Percentiles rank a stretch among this genome's conserved stretches.
Conservation (phyloP, 2,329 filamentous ascomycete species). For the Sporothrix brasiliensis region DNA sequence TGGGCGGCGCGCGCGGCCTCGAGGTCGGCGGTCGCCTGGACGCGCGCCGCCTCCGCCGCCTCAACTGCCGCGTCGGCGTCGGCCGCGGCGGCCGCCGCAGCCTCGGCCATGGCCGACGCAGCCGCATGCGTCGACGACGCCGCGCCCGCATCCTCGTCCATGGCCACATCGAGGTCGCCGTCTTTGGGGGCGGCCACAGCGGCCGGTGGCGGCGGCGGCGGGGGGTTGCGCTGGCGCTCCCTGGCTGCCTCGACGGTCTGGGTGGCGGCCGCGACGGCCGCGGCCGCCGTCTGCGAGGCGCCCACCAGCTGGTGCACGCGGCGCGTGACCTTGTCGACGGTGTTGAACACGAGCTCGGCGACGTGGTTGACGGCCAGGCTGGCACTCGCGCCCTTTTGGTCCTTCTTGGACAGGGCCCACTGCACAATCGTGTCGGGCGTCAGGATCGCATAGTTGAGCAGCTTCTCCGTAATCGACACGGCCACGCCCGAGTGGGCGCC, state of each 20-base stretch:
- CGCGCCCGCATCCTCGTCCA: conserved; percentile 35
- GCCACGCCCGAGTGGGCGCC: conserved; percentile 87
- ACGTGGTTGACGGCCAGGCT: conserved; percentile 73
- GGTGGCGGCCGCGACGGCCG: conserved; percentile 41
- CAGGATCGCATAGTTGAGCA: conserved; percentile 95
- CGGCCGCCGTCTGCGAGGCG: conserved; percentile 35
- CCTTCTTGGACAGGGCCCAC: conserved; percentile 68
- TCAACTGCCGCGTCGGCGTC: conserved; percentile 30
- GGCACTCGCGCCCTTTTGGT: conserved; percentile 37
- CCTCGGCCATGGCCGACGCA: conserved; percentile 48
- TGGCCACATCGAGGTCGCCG: conserved; percentile 48
- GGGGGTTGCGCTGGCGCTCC: conserved; percentile 46
- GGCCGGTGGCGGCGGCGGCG: conserved; percentile 15
- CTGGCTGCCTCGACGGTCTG: conserved; percentile 43
- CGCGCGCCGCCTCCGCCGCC: conserved; percentile 42
- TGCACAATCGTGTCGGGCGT: conserved; percentile 82
- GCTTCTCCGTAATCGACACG: conserved; percentile 90
- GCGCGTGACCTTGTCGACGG: conserved; percentile 85
- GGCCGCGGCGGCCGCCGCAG: conserved; percentile 44
- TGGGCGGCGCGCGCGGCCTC: conserved; percentile 63
- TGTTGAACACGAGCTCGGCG: conserved; percentile 88
- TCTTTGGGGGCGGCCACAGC: background rate
- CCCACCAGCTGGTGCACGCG: conserved; percentile 79
- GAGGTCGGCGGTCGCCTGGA: conserved; percentile 33
- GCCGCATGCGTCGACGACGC: conserved; percentile 19